phyloP scores from a whole-genome alignment of 148 eudicot genomes.

The Camellia sinensis region DNA sequence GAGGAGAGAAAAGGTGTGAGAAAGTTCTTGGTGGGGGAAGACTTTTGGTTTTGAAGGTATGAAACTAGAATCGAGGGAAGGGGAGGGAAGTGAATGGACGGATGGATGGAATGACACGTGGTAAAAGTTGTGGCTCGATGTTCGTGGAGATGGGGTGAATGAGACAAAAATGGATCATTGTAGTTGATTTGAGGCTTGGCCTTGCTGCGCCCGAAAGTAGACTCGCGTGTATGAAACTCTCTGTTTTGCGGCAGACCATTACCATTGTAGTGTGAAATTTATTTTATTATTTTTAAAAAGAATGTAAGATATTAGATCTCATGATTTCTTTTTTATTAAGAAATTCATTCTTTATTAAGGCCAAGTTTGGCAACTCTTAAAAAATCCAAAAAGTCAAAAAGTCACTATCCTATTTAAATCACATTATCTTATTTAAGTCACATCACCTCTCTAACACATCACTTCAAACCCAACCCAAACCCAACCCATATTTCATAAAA shows the following conservation, averaged over 20 bases:
- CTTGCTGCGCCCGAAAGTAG: not conserved
- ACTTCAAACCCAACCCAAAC: no score
- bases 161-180: not conserved
- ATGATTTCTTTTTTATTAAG: no score
- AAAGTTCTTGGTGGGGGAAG: not conserved
- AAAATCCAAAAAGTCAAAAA: no score
- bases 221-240: not conserved
- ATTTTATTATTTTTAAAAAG: no score
- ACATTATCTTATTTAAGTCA: no score
- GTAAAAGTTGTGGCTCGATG: not conserved
- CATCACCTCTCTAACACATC: no score
- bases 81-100: not conserved
- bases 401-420: no score
- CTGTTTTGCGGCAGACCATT: not conserved
- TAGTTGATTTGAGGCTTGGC: not conserved
- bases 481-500: no score
- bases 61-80: no score
- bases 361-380: no score
- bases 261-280: not conserved
- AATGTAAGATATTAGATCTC: no score
- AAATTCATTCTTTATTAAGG: no score
- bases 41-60: not conserved
- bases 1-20: not conserved
- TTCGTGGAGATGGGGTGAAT: constrained; percentile 1
- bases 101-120: not conserved